Conservation (phyloP, 139 green algal genomes). For the Picochlorum sp. region DNA sequence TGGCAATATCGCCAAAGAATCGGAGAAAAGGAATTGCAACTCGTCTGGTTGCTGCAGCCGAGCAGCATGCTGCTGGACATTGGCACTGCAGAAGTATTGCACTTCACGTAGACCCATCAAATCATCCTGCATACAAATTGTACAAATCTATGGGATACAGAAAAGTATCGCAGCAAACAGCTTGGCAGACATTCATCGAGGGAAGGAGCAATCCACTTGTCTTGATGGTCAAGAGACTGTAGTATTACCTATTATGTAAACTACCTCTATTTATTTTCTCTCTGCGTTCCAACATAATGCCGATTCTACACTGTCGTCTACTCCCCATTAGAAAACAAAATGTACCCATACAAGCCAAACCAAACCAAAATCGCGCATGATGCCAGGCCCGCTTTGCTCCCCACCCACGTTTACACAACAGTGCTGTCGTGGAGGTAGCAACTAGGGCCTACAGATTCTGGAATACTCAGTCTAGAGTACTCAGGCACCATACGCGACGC, state of each 20-base stretch:
- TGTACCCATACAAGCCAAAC: too few relatives aligned
- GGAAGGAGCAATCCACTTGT: neutral
- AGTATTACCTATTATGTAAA: too few relatives aligned
- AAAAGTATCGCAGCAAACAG: slow-evolving; percentile 2
- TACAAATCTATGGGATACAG: slow-evolving; percentile 16
- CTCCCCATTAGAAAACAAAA: too few relatives aligned
- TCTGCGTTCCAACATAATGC: too few relatives aligned
- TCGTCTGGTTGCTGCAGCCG: slow-evolving; percentile 23
- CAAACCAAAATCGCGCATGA: too few relatives aligned
- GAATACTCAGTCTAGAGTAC: too few relatives aligned
- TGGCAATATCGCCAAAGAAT: slow-evolving; percentile 27
- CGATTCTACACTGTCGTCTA: too few relatives aligned
- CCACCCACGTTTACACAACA: too few relatives aligned
- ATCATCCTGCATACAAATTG: slow-evolving; percentile 16
- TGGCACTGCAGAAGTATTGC: slow-evolving; percentile 32
- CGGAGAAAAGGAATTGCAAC: slow-evolving; percentile 24
- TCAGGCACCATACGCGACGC: slow-evolving; percentile 24
- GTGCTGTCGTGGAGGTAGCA: too few relatives aligned
- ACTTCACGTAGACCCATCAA: slow-evolving; percentile 19
- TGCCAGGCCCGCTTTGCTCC: too few relatives aligned
- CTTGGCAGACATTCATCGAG: slow-evolving; percentile 16
- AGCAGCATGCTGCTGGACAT: slow-evolving; percentile 16
- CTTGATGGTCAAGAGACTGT: slow-evolving; percentile 8
- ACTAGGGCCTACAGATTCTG: too few relatives aligned
- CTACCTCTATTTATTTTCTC: too few relatives aligned